Evolutionary conservation across 345 rosid genomes (phyloP).

Genomic region (Salix viminalis): DNA sequence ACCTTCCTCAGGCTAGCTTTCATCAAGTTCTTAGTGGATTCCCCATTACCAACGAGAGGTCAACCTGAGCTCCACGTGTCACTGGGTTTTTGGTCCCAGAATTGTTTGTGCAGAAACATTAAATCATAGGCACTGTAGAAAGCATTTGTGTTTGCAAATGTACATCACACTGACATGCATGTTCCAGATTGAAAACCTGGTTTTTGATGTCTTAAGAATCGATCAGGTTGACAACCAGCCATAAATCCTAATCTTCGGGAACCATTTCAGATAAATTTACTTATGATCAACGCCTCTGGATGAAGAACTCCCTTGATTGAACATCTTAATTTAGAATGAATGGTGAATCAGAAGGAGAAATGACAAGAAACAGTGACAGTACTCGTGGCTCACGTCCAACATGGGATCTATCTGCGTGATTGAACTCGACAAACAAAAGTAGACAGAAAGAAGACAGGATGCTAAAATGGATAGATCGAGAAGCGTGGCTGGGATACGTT

Average conservation of each 20-base stretch:
- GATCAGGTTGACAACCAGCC: too few species aligned
- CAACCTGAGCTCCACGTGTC: background rate
- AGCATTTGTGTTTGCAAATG: background rate
- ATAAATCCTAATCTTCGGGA: too few species aligned
- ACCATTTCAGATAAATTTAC: too few species aligned
- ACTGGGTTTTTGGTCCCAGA: background rate
- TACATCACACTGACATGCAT: too few species aligned
- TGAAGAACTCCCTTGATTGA: too few species aligned
- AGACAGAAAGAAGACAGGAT: background rate
- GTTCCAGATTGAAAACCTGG: too few species aligned
- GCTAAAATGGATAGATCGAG: background rate
- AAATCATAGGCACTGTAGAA: background rate
- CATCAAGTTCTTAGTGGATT: background rate
- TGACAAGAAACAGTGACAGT: background rate
- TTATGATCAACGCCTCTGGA: too few species aligned
- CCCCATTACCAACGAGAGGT: background rate
- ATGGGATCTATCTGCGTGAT: background rate
- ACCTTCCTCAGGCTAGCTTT: conserved; percentile 2
- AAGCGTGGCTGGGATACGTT: conserved; percentile 4
- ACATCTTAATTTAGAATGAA: too few species aligned
- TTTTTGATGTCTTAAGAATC: too few species aligned
- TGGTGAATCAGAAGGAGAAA: background rate
- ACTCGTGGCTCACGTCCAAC: background rate
- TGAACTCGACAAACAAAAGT: background rate
- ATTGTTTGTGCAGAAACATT: background rate